Evolutionary conservation across 345 rosid genomes (phyloP), one percentile per base, ranked within the genome.

Genomic region (Excoecaria agallocha): DNA sequence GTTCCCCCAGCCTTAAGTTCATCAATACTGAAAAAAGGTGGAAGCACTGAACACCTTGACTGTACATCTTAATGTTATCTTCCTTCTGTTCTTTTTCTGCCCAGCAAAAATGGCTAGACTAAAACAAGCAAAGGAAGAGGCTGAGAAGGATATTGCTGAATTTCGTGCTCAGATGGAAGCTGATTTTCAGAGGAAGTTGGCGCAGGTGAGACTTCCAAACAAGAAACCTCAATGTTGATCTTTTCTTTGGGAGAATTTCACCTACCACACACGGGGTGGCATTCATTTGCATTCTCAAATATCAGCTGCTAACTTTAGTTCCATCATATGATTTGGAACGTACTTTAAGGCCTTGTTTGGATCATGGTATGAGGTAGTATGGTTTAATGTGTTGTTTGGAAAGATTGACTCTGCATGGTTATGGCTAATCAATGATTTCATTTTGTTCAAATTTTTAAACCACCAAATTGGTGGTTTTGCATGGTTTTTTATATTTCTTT

Each of bases 101-200:
- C 55, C 78, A 94, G 98, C 88, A 11, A 94, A 94, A 83, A 68
- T 89, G 89, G 86, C 90, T 69, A 86, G 95, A 52, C 77, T 94
- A 84, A 92, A 88, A 81, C 97, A 92, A 82, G 97, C 98, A 77
- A 92, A 94, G 82, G 97, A 94, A 78, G 98, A 92, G 85, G 98
- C 98, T 51, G 95, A 92, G 68, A 91, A 75, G 82, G 98, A 94
- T 75, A 73, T 87, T 76, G 88, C 94, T 56, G 95, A 83, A 69
- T 85, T 84, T 76, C 89, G 91, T 49, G 86, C 97, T 60, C 96
- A 87, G 63, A 74, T 89, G 85, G 98, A 92, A 81, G 84, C 81
- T 64, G 89, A 90, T 58, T 94, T 87, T 82, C 98, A 89, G 85
- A 92, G 83, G 82, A 94, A 92, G 80, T 82, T 90, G 70, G 84